These are phyloP conservation scores for Microdochium nivale DNA, from an alignment of 2,329 filamentous ascomycete species.

Conservation along the genomic window DNA sequence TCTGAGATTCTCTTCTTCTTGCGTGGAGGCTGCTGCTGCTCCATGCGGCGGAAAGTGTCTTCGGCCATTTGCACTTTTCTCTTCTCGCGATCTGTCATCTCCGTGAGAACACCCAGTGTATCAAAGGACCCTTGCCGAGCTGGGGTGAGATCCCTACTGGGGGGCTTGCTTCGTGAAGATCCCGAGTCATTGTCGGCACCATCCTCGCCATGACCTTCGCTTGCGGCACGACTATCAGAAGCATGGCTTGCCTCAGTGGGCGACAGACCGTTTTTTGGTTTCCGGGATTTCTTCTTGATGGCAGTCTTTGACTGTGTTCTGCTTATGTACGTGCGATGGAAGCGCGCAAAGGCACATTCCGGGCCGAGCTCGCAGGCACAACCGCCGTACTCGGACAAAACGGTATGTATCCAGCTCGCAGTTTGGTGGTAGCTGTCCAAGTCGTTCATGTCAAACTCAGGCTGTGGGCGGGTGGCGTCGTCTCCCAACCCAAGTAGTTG, in stretches of 20 bases:
- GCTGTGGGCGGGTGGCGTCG: slow-evolving; percentile 39
- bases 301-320: slow-evolving; percentile 31
- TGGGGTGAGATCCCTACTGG: slow-evolving; percentile 58
- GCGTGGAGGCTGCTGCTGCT: slow-evolving; percentile 45
- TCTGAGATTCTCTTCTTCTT: slow-evolving; percentile 58
- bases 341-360: slow-evolving; percentile 56
- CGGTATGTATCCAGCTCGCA: slow-evolving; percentile 56
- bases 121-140: slow-evolving; percentile 50
- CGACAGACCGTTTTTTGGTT: slow-evolving; percentile 48
- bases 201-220: slow-evolving; percentile 51
- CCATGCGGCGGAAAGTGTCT: slow-evolving; percentile 54
- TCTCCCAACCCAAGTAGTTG: slow-evolving; percentile 54
- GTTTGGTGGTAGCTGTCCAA: slow-evolving; percentile 49
- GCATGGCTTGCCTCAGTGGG: slow-evolving; percentile 54
- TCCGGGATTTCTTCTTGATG: slow-evolving; percentile 43
- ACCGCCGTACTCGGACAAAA: slow-evolving; percentile 70
- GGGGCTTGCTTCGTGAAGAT: slow-evolving; percentile 53
- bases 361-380: slow-evolving; percentile 63
- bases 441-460: slow-evolving; percentile 47
- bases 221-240: slow-evolving; percentile 54
- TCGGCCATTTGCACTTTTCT: slow-evolving; percentile 59
- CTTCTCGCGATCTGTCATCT: slow-evolving; percentile 59
- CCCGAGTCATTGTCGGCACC: slow-evolving; percentile 45
- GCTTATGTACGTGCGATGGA: slow-evolving; percentile 48
- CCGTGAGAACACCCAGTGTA: slow-evolving; percentile 50